A percentile compares a stretch with the other conserved stretches of the same genome.
Conservation (phyloP, 1,284 basidiomycete species). For the Fomitopsis pinicola region DNA sequence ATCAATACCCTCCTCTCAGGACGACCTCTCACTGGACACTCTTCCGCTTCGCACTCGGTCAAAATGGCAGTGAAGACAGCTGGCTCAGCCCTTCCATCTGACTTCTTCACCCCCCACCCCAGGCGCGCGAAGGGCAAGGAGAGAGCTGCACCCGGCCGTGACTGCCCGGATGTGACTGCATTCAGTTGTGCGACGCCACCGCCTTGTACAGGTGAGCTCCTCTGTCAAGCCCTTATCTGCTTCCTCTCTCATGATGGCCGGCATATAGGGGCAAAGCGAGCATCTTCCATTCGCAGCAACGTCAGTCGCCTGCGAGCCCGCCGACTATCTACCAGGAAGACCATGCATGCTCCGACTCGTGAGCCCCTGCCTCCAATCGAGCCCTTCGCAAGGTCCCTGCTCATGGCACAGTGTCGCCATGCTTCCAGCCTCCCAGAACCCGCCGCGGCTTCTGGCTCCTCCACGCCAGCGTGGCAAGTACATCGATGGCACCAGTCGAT, state of each 20-base stretch:
- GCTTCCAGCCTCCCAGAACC: conserved; percentile 18
- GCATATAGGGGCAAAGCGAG: conserved; percentile 5
- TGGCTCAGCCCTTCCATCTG: conserved; percentile 29
- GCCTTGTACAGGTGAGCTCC: background rate
- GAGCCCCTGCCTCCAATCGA: conserved; percentile 17
- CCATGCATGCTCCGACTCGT: conserved; percentile 12
- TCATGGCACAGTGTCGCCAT: conserved; percentile 21
- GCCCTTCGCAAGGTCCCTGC: conserved; percentile 13
- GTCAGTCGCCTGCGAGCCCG: conserved; percentile 18
- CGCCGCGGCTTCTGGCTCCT: background rate
- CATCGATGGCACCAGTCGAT: conserved; percentile 1
- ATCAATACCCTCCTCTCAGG: conserved; percentile 46
- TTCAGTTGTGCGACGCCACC: background rate
- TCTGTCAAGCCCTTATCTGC: background rate
- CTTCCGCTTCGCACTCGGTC: conserved; percentile 15
- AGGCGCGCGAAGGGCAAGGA: conserved; percentile 49
- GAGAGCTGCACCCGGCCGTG: conserved; percentile 31
- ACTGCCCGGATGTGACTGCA: conserved; percentile 14
- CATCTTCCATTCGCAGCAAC: conserved; percentile 8
- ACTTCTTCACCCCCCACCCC: conserved; percentile 54
- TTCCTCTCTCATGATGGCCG: conserved; percentile 1
- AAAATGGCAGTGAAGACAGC: conserved; percentile 21
- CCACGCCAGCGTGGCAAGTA: background rate
- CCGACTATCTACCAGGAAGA: conserved; percentile 16
- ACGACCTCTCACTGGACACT: conserved; percentile 31